Conservation (phyloP, 257 asterid species). For the Jaltomata sinuosa region DNA sequence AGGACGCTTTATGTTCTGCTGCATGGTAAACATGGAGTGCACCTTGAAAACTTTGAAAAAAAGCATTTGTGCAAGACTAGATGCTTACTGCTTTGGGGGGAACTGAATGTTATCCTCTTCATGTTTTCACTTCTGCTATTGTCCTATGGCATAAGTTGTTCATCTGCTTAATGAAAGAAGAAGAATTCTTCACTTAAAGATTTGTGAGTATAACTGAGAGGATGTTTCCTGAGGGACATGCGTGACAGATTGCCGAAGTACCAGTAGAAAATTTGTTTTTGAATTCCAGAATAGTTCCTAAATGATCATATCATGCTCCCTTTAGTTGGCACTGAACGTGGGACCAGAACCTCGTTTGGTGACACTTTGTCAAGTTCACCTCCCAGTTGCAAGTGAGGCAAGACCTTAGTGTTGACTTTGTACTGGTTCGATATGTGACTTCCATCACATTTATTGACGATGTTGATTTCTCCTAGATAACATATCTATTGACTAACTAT, state of each 20-base stretch:
- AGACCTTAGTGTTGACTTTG: background rate
- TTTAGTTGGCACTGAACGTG: background rate
- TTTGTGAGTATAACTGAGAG: background rate
- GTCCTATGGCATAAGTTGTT: background rate
- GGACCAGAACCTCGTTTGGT: background rate
- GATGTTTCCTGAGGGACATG: background rate
- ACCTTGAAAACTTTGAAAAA: background rate
- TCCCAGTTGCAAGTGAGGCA: background rate
- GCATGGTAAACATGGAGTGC: background rate
- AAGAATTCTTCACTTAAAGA: background rate
- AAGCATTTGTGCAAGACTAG: background rate
- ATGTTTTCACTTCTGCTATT: background rate
- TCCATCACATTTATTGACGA: background rate
- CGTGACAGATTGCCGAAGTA: background rate
- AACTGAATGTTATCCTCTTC: background rate
- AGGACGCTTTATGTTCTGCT: background rate
- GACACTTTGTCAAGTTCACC: background rate
- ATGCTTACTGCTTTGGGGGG: background rate
- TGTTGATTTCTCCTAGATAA: background rate
- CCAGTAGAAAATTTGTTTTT: background rate
- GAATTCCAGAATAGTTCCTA: background rate
- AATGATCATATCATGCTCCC: background rate
- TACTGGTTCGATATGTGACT: background rate
- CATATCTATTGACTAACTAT: background rate
- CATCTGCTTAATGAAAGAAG: background rate